Evolutionary conservation across 225 moss, liverwort and hornwort genomes (phyloP), one percentile per base, ranked within the genome.

Genomic region (Pseudoscleropodium purum): DNA sequence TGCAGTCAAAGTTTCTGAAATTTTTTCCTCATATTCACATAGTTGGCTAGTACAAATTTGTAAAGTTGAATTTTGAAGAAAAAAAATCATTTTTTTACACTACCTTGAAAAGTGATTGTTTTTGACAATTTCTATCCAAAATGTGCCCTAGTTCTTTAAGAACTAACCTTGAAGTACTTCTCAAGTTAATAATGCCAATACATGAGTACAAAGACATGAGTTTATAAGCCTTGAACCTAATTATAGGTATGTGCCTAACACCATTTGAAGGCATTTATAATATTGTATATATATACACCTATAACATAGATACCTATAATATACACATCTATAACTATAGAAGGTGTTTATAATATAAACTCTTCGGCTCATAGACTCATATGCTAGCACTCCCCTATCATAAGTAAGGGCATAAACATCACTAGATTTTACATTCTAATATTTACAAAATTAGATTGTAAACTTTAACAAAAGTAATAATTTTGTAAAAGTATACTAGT

Each of bases 31-130:
- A 9, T 3, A 9, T 27, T 43, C 3, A 0, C 0, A 10, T 17
- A 27, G 0, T 72, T 72, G 3, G 26, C 2, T 5, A 6, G 2
- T 26, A 16, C 3, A 43, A 43, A 43, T 27, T 27, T 3, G 3
- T 73, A 27, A 43, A 16, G 9, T 43, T 73, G 3, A 27, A 73
- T 72, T 41, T 72, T 41, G 1, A 15, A 26, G 16, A 26, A 26
- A 15, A 5, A n/a, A 69, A 21, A n/a, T n/a, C n/a, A 23, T 11
- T 56, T 17, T 57, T 52, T 23, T 4, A 24, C 15, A 43, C 0
- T 29, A 0, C 0, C 10, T 3, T 29, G 6, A 29, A 27, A 27
- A 27, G 0, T 27, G 2, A 1, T 5, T 10, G 2, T 41, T 73
- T 29, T 17, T 43, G 6, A 73, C 2, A 43, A 29, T 29, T 43